phyloP scores from a whole-genome alignment of 2,329 filamentous ascomycete genomes.

The Cercospora sojina region DNA sequence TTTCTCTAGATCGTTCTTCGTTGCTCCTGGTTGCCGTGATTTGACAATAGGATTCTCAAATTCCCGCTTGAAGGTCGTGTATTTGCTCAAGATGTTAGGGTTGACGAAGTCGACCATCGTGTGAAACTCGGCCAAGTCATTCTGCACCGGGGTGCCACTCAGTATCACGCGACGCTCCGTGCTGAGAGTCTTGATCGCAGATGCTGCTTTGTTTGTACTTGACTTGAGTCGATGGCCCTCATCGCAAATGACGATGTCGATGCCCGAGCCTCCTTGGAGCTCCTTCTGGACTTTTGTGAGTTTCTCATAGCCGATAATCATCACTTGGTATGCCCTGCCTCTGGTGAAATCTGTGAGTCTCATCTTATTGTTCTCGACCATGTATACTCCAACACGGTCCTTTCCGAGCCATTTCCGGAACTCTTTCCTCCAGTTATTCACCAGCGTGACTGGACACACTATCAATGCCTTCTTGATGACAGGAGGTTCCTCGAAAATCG shows the following conservation, averaged over 20 bases:
- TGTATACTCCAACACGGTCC: conserved; percentile 67
- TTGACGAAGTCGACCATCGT: conserved; percentile 69
- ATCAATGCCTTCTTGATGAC: conserved; percentile 70
- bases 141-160: conserved; percentile 67
- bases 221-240: conserved; percentile 69
- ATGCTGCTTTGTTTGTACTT: conserved; percentile 65
- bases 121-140: conserved; percentile 66
- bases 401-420: conserved; percentile 73
- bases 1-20: conserved; percentile 60
- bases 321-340: conserved; percentile 66
- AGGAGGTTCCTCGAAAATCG: conserved; percentile 57
- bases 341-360: conserved; percentile 67
- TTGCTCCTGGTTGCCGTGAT: conserved; percentile 64
- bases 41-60: conserved; percentile 65
- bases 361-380: conserved; percentile 58
- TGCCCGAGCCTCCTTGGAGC: conserved; percentile 59
- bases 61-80: conserved; percentile 61
- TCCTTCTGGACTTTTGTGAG: conserved; percentile 64
- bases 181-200: conserved; percentile 63
- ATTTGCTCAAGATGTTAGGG: conserved; percentile 62
- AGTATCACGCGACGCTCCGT: conserved; percentile 62
- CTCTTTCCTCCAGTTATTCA: conserved; percentile 71
- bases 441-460: conserved; percentile 70
- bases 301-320: conserved; percentile 74
- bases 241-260: conserved; percentile 70